A percentile compares a stretch with the other conserved stretches of the same genome.
Evolutionary conservation across 805 yeast species (phyloP).

Genomic region (Candida parachauliodes): DNA sequence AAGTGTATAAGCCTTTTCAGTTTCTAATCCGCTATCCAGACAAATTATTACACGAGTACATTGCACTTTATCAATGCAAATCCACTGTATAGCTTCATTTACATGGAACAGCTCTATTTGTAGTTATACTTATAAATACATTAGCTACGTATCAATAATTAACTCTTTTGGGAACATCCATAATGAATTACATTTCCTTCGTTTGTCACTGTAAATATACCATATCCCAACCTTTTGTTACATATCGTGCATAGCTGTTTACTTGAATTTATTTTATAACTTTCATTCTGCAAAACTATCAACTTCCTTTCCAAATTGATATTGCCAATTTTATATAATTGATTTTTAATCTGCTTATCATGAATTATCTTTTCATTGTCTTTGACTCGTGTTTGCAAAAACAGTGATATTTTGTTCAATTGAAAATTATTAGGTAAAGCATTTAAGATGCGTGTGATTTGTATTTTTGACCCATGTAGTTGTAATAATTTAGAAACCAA

Average conservation of each 20-base stretch:
- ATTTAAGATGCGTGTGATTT: constrained; percentile 42
- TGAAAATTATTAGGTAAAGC: constrained; percentile 51
- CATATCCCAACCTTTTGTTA: constrained; percentile 49
- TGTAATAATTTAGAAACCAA: constrained; percentile 39
- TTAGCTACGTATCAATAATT: too few species aligned
- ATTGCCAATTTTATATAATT: constrained; percentile 52
- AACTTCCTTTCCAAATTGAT: constrained; percentile 44
- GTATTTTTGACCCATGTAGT: constrained; percentile 47
- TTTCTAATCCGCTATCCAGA: too few species aligned
- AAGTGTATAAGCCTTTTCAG: too few species aligned
- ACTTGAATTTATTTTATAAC: constrained; percentile 36
- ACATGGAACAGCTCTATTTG: too few species aligned
- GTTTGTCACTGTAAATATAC: constrained; percentile 49
- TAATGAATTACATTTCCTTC: constrained; percentile 50
- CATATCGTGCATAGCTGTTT: constrained; percentile 57
- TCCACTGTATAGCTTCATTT: too few species aligned
- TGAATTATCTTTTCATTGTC: constrained; percentile 36
- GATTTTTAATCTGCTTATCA: constrained; percentile 39
- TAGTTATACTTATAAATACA: too few species aligned
- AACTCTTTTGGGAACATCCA: constrained; percentile 43
- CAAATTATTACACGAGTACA: too few species aligned
- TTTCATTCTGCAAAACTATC: constrained; percentile 33
- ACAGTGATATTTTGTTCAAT: constrained; percentile 39
- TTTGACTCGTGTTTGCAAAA: constrained; percentile 45
- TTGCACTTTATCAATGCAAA: too few species aligned